Conservation (phyloP, 164 flowering plant genomes). For the Vitis rotundifolia region DNA sequence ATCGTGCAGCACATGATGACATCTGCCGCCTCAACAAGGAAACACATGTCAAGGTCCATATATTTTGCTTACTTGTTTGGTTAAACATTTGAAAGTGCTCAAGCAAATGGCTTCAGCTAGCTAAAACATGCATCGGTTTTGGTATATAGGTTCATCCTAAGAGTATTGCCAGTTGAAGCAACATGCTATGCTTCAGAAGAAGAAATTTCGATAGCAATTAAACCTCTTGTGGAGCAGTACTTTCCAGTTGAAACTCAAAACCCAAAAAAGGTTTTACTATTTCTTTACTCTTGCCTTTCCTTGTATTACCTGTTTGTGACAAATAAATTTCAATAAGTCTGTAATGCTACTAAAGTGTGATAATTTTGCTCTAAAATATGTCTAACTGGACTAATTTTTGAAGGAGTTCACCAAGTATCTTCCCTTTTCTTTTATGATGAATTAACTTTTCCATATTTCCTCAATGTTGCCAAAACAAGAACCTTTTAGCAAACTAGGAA, state of each 20-base stretch:
- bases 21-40: constrained; percentile 72
- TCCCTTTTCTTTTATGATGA: too few relatives aligned
- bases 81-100: not conserved
- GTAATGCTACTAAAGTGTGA: not conserved
- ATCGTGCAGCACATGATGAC: constrained; percentile 82
- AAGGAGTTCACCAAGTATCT: too few relatives aligned
- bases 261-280: constrained; percentile 57
- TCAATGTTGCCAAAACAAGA: not conserved
- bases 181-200: constrained; percentile 95
- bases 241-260: constrained; percentile 67
- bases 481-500: not conserved
- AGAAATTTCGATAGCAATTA: constrained; percentile 79
- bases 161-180: constrained; percentile 83
- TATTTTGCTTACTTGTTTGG: constrained; percentile 3
- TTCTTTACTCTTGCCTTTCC: not conserved
- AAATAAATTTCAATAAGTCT: not conserved
- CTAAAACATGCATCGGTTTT: not conserved
- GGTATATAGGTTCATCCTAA: constrained; percentile 64
- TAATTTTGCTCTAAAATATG: not conserved
- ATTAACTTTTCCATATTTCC: too few relatives aligned
- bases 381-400: too few relatives aligned
- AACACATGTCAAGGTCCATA: constrained; percentile 89
- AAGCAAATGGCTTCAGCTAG: not conserved
- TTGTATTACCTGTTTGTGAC: not conserved
- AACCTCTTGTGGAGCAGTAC: constrained; percentile 59